Evolutionary conservation across 805 yeast genomes (phyloP), one percentile per base, ranked within the genome.

Genomic region (Torulaspora maleeae): DNA sequence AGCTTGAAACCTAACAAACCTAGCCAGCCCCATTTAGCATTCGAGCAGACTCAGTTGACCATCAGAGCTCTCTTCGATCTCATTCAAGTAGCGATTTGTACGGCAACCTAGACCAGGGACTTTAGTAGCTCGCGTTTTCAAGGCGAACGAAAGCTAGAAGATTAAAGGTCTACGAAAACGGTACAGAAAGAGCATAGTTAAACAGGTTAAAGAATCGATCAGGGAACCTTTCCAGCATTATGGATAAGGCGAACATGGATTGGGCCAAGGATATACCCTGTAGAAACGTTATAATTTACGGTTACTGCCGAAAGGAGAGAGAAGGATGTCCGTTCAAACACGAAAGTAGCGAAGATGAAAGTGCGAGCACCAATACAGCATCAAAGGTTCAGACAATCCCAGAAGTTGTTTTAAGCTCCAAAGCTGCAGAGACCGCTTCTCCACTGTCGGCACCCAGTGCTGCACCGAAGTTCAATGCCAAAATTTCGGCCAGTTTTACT

Each of bases 271-370:
- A 81, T 48, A 82, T 87, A 24, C 89, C 84, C 45, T 88, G 96
- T 67, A 76, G 89, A 62, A 88, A 88, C 58, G 81, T 87, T 44
- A 78, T 83, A 38, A 86, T 86, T 27, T 88, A 87, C 69, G 96
- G 96, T 3, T 86, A 76, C 58, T 88, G 96, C 71, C 86, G 86
- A 63, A 87, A 77, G 67, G 89, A 86, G 56, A 83, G 84, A 54
- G 87, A 86, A 57, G 95, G 95, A 9, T 88, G 96, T 61, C 83
- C 82, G 2, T 88, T 86, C 60, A 80, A 78, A 41, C 95, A 86
- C 62, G 83, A 77, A 47, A 66, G 61, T 32, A 71, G 68, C 38
- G 58, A 60, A 24, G 40, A 48, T 34, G 38, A 24, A 17, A 38
- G 35, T 15, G 49, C 15, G 24, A 37, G 22, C 13, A 34, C 52